phyloP scores from a whole-genome alignment of 257 asterid genomes.

The Echium plantagineum region DNA sequence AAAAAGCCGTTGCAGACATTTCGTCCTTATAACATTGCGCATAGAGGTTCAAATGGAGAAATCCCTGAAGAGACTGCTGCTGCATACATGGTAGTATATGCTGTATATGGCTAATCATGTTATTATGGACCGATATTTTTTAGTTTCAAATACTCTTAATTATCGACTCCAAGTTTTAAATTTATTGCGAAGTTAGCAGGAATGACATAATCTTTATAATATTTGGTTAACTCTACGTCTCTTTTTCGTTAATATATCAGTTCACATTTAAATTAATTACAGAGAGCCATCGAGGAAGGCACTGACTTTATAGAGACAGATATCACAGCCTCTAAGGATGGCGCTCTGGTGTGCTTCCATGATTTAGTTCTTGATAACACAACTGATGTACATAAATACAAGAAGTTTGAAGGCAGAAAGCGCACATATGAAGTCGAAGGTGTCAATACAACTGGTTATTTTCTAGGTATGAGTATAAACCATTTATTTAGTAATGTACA shows the following conservation, averaged over 20 bases:
- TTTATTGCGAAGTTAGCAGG: not conserved
- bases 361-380: slow-evolving; percentile 63
- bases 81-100: slow-evolving; percentile 75
- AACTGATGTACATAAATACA: slow-evolving; percentile 62
- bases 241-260: slow-evolving; percentile 1
- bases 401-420: slow-evolving; percentile 49
- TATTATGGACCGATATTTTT: not conserved
- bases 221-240: not conserved
- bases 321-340: slow-evolving; percentile 76
- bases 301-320: slow-evolving; percentile 95
- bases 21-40: slow-evolving; percentile 89
- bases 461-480: slow-evolving; percentile 35
- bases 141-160: not conserved
- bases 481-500: not conserved
- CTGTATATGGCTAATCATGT: not conserved
- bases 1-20: slow-evolving; percentile 69
- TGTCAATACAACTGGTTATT: slow-evolving; percentile 50
- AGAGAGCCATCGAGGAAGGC: slow-evolving; percentile 97
- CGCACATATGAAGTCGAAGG: slow-evolving; percentile 81
- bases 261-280: slow-evolving; percentile 20
- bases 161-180: not conserved
- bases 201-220: not conserved
- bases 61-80: slow-evolving; percentile 88
- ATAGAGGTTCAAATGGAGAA: slow-evolving; percentile 97
- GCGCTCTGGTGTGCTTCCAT: slow-evolving; percentile 74